Base-by-base conservation (phyloP, 139 green algal genomes). In the Edaphochlamys debaryana region DNA sequence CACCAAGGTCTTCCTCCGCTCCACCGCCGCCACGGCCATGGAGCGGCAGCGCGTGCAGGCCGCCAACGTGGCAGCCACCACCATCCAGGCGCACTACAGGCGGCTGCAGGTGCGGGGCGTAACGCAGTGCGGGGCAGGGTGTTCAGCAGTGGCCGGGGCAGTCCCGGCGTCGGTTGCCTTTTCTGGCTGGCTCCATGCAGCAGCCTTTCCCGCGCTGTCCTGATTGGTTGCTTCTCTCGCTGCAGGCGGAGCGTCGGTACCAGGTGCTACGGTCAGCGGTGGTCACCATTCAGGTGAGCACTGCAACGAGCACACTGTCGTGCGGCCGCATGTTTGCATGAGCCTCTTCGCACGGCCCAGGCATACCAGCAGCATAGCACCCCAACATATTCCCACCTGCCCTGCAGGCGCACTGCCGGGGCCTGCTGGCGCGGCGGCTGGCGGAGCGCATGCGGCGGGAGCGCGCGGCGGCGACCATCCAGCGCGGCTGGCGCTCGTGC, bases 21-120 rank as follows among this genome's bases (percentile, higher is more conserved):
- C 78, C 22, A 94, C 94, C 20, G 93, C 97, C 79, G 95, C 98
- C 90, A 95, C 92, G 15, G 77, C 94, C 60, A 91, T 99, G 75
- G 96, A 99, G 85, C 95, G 95, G 89, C 72, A 89, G 75, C 90
- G 95, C 37, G 94, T 89, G 17, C 91, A 96, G 27, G 63, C 91
- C 42, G 82, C 98, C 36, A 93, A 95, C 86, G 68, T 19, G 2
- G 90, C 93, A 1, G 96, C 97, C 8, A 82, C 86, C 5, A 85
- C 42, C 36, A 90, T 98, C 72, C 94, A 98, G 89, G 85, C 86
- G 66, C 81, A 89, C 67, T 87, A 85, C 40, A 87, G 89, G n/a
- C 89, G 90, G 29, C 92, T 85, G 69, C 42, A 71, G 34, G 56
- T 50, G n/a, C 30, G 75, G 95, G 42, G 87, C 85, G 15, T 79